Conservation (phyloP, 768 basidiomycete genomes). For the Trametes coccinea region DNA sequence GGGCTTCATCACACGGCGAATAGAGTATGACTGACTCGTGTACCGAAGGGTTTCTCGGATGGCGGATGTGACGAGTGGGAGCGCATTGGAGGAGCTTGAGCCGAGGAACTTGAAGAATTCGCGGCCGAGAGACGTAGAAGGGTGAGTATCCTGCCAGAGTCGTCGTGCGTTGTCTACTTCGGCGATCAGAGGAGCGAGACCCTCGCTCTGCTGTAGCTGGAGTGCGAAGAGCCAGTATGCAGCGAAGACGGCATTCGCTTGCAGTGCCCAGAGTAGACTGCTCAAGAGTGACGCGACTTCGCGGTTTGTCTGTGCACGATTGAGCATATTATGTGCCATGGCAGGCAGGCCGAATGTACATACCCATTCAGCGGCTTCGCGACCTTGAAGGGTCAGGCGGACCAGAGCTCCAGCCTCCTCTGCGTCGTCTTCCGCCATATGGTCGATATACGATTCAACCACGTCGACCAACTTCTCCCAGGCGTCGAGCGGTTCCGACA, state of each 20-base stretch:
- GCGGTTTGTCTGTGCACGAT: constrained; percentile 10
- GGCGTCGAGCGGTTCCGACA: constrained; percentile 12
- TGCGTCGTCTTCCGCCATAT: not conserved
- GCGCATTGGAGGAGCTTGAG: constrained; percentile 1
- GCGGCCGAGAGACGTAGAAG: constrained; percentile 11
- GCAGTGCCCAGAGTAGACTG: constrained; percentile 26
- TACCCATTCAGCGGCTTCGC: constrained; percentile 16
- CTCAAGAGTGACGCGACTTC: constrained; percentile 20
- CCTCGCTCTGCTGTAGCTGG: constrained; percentile 22
- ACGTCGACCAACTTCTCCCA: constrained; percentile 21
- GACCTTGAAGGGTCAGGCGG: not conserved
- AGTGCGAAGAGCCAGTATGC: constrained; percentile 27
- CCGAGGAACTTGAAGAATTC: constrained; percentile 12
- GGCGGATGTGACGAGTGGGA: constrained; percentile 27
- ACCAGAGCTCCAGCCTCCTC: constrained; percentile 3
- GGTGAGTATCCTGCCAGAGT: constrained; percentile 16
- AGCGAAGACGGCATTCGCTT: constrained; percentile 28
- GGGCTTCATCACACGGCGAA: constrained; percentile 22
- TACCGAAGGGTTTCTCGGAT: constrained; percentile 30
- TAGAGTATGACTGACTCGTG: constrained; percentile 23
- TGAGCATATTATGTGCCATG: not conserved
- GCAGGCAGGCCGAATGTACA: not conserved
- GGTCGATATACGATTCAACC: constrained; percentile 11
- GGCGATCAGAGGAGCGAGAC: constrained; percentile 20
- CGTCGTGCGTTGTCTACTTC: constrained; percentile 22